Conservation (phyloP, 192 early-diverging fungal genomes). For the Coemansia sp. region DNA sequence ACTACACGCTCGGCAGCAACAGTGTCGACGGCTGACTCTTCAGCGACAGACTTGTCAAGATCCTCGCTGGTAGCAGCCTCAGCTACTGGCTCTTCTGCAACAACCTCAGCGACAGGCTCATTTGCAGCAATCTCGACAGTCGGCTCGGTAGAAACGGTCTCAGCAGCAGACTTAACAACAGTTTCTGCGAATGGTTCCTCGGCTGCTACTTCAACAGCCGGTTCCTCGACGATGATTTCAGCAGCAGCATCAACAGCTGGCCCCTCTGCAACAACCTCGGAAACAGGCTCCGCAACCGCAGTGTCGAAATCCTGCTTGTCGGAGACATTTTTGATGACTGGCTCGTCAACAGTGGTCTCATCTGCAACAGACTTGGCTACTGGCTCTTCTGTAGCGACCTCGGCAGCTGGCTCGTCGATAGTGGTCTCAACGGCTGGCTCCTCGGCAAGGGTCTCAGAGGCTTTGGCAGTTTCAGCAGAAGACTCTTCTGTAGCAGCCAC, state of each 20-base stretch:
- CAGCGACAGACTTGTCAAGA: neutral
- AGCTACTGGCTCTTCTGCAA: neutral
- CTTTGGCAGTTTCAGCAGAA: neutral
- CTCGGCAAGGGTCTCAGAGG: neutral
- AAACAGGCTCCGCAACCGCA: neutral
- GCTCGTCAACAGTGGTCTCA: neutral
- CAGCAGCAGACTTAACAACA: constrained; percentile 5
- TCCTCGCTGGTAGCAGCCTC: neutral
- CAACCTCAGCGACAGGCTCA: constrained; percentile 9
- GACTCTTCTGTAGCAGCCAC: neutral
- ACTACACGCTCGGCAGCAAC: neutral
- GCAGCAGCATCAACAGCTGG: neutral
- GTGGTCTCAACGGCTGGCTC: neutral
- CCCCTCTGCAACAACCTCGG: neutral
- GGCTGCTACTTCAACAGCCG: neutral
- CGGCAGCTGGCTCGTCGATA: neutral
- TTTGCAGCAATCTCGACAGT: neutral
- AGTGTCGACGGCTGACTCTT: neutral
- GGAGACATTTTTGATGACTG: too few species aligned
- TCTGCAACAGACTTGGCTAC: neutral
- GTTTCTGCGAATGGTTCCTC: neutral
- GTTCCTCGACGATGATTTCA: neutral
- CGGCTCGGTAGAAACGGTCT: neutral
- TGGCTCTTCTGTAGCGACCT: too few species aligned
- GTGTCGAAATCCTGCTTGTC: neutral